Evolutionary conservation across 805 yeast species (phyloP).

Genomic region (Cyberlindnera suaveolens): DNA sequence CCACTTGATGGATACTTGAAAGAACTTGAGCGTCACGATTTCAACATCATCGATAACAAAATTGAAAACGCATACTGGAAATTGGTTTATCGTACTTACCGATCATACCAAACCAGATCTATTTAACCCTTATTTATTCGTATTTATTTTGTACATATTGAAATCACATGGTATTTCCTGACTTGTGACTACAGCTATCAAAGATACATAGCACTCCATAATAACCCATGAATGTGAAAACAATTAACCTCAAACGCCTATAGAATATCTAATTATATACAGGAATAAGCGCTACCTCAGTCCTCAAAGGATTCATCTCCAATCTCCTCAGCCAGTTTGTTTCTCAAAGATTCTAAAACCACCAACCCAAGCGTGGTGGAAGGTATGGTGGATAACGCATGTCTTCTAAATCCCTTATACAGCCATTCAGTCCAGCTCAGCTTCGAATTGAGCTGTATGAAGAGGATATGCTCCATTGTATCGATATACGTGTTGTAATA

Average conservation of each 20-base stretch:
- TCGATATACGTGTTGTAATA: conserved; percentile 75
- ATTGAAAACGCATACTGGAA: conserved; percentile 22
- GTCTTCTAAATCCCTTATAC: conserved; percentile 71
- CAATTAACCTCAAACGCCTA: no score
- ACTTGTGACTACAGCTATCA: no score
- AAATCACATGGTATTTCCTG: no score
- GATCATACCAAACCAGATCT: conserved; percentile 18
- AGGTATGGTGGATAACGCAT: conserved; percentile 73
- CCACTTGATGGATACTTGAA: conserved; percentile 61
- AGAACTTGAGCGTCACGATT: conserved; percentile 54
- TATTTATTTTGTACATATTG: background rate
- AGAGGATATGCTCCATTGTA: conserved; percentile 56
- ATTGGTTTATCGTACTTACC: conserved; percentile 22
- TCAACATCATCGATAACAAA: conserved; percentile 41
- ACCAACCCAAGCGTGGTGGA: conserved; percentile 83
- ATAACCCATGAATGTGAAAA: no score
- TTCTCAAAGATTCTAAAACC: conserved; percentile 77
- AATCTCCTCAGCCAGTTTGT: conserved; percentile 24
- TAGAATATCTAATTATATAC: no score
- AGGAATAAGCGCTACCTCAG: background rate
- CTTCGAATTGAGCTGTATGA: conserved; percentile 48
- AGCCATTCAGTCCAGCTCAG: conserved; percentile 58
- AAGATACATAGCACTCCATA: no score
- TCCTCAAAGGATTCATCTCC: conserved; percentile 3
- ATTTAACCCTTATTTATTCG: conserved; percentile 1